These are phyloP conservation scores for Boletus bicolor DNA, from an alignment of 768 basidiomycete species.

Conservation along the genomic window DNA sequence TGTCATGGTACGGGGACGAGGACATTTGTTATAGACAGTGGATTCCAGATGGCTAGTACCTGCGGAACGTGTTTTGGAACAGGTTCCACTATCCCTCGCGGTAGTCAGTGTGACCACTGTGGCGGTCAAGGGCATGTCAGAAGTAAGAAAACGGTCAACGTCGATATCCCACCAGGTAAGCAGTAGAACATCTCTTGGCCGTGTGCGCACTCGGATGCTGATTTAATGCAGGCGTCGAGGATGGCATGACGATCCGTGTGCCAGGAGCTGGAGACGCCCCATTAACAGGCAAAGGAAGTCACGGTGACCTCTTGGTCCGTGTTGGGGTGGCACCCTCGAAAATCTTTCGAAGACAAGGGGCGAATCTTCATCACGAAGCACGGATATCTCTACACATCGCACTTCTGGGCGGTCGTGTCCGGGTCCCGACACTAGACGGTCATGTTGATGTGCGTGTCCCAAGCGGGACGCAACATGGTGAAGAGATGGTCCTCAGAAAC, in stretches of 20 bases:
- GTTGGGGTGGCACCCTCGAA: slow-evolving; percentile 82
- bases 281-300: slow-evolving; percentile 67
- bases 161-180: slow-evolving; percentile 85
- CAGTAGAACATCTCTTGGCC: slow-evolving; percentile 8
- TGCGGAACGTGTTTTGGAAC: slow-evolving; percentile 80
- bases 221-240: slow-evolving; percentile 71
- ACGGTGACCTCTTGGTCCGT: slow-evolving; percentile 85
- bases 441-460: slow-evolving; percentile 94
- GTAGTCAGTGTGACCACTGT: slow-evolving; percentile 75
- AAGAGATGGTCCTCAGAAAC: slow-evolving; percentile 92
- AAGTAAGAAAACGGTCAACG: slow-evolving; percentile 68
- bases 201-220: slow-evolving; percentile 2
- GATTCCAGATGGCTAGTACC: slow-evolving; percentile 96
- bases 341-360: slow-evolving; percentile 85
- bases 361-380: slow-evolving; percentile 86
- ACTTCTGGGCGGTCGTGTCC: slow-evolving; percentile 86
- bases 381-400: slow-evolving; percentile 89
- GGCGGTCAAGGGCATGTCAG: slow-evolving; percentile 87
- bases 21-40: slow-evolving; percentile 86
- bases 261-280: slow-evolving; percentile 83
- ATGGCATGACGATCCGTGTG: slow-evolving; percentile 88
- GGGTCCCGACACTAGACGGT: slow-evolving; percentile 92
- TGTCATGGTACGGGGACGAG: slow-evolving; percentile 87
- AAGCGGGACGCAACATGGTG: slow-evolving; percentile 91
- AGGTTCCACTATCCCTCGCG: slow-evolving; percentile 76